Evolutionary conservation across 108 stramenopile species (phyloP).

Genomic region (Fistulifera pelliculosa): DNA sequence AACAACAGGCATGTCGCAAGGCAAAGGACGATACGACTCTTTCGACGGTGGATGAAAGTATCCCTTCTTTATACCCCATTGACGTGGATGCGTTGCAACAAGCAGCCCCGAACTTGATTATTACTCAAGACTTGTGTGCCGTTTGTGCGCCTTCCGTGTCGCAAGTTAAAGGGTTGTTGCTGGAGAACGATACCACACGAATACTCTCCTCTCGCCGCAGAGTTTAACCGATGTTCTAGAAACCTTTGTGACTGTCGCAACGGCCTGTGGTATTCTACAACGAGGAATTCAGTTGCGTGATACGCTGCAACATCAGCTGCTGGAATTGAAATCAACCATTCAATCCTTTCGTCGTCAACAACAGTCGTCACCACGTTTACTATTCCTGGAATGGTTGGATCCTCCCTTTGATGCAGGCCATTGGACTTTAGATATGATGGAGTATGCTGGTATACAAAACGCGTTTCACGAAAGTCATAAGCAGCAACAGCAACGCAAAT

Average conservation of each 20-base stretch:
- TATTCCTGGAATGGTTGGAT: conserved; percentile 88
- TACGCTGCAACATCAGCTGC: conserved; percentile 27
- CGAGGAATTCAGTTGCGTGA: conserved; percentile 29
- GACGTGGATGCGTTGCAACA: conserved; percentile 24
- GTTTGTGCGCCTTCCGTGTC: conserved; percentile 74
- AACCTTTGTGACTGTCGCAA: conserved; percentile 51
- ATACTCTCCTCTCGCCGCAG: conserved; percentile 59
- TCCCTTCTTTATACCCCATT: conserved; percentile 60
- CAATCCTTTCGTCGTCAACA: conserved; percentile 2
- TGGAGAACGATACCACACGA: not conserved
- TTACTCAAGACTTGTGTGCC: conserved; percentile 86
- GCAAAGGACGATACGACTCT: conserved; percentile 10
- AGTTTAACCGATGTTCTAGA: conserved; percentile 62
- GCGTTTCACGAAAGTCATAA: conserved; percentile 13
- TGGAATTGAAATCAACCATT: conserved; percentile 15
- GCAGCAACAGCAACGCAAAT: conserved; percentile 26
- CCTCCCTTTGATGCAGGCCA: conserved; percentile 88
- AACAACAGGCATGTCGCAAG: conserved; percentile 1
- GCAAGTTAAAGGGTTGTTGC: conserved; percentile 28
- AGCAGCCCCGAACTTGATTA: conserved; percentile 58
- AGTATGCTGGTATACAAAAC: conserved; percentile 48
- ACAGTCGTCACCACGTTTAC: conserved; percentile 24
- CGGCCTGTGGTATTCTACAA: conserved; percentile 45
- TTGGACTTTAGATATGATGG: conserved; percentile 87
- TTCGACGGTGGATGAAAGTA: conserved; percentile 13